Evolutionary conservation across 768 basidiomycete species (phyloP).

Genomic region (Amanita rubescens): DNA sequence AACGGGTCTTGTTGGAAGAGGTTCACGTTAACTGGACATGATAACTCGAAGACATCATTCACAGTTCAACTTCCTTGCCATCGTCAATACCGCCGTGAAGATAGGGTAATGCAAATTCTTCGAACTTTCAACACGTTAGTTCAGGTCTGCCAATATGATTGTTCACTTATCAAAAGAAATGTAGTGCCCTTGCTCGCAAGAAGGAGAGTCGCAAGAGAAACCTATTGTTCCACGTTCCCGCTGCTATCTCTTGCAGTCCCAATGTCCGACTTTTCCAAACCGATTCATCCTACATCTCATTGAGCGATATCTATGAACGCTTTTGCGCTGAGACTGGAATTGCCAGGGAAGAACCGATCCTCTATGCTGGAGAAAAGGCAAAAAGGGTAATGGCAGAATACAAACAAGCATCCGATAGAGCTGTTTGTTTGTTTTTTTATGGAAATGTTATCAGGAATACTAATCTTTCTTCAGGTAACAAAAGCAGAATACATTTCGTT

Average conservation of each 20-base stretch:
- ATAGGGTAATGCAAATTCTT: slow-evolving; percentile 85
- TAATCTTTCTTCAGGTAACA: slow-evolving; percentile 33
- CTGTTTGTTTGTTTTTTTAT: slow-evolving; percentile 24
- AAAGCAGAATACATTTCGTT: slow-evolving; percentile 62
- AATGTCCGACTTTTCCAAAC: slow-evolving; percentile 81
- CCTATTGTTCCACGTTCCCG: slow-evolving; percentile 85
- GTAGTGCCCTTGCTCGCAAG: slow-evolving; percentile 73
- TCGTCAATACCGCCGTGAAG: slow-evolving; percentile 84
- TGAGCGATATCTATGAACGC: slow-evolving; percentile 92
- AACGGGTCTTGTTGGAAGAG: slow-evolving; percentile 86
- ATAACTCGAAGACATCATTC: slow-evolving; percentile 86
- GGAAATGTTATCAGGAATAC: slow-evolving; percentile 2
- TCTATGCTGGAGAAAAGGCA: slow-evolving; percentile 81
- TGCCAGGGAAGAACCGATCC: slow-evolving; percentile 79
- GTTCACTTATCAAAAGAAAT: slow-evolving; percentile 5
- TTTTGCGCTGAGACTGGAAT: slow-evolving; percentile 73
- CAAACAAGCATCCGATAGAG: slow-evolving; percentile 38
- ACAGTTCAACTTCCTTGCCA: slow-evolving; percentile 84
- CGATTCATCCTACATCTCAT: slow-evolving; percentile 83
- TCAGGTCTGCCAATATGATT: background rate
- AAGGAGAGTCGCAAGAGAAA: slow-evolving; percentile 93
- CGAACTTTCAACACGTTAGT: slow-evolving; percentile 88
- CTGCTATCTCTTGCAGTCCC: slow-evolving; percentile 78
- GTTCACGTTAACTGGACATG: slow-evolving; percentile 84
- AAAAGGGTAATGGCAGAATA: slow-evolving; percentile 60